These are phyloP conservation scores for Lenzites betulinus DNA, from an alignment of 768 basidiomycete species.

Conservation along the genomic window DNA sequence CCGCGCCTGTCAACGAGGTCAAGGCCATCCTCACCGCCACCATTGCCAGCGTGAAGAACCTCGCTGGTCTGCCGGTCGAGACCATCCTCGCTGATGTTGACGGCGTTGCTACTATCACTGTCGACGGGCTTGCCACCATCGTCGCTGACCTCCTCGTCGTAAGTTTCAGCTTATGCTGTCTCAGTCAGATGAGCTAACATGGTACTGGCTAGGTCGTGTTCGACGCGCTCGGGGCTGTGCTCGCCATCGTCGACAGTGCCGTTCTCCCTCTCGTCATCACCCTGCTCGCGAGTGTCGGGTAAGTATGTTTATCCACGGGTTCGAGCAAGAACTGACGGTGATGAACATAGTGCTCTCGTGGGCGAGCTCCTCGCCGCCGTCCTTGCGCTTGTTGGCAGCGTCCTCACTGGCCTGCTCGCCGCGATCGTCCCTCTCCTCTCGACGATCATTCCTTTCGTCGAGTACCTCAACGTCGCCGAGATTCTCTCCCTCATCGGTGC, in stretches of 20 bases:
- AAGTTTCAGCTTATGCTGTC: no score
- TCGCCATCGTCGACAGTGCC: conserved; percentile 23
- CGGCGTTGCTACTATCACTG: conserved; percentile 29
- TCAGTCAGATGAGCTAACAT: no score
- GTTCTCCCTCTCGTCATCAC: conserved; percentile 21
- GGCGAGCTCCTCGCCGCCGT: conserved; percentile 28
- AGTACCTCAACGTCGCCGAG: conserved; percentile 25
- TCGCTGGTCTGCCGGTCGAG: conserved; percentile 27
- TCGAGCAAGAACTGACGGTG: neutral
- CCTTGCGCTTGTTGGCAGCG: conserved; percentile 21
- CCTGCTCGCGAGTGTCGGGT: conserved; percentile 30
- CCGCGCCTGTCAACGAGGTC: conserved; percentile 28
- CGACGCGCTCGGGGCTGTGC: conserved; percentile 27
- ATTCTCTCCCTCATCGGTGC: conserved; percentile 31
- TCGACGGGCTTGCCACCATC: conserved; percentile 28
- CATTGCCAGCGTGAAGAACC: conserved; percentile 27
- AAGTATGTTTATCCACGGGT: conserved; percentile 2
- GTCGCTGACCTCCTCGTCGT: conserved; percentile 30
- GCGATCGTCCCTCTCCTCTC: conserved; percentile 27
- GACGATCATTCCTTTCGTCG: conserved; percentile 24
- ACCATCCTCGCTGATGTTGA: conserved; percentile 31
- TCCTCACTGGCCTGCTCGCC: conserved; percentile 30
- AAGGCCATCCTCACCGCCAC: conserved; percentile 27
- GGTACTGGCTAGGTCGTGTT: conserved; percentile 30
- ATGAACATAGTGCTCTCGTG: conserved; percentile 24